Percentiles rank a stretch among this genome's conserved stretches.
Conservation (phyloP, 495 filamentous ascomycete species). For the Aspergillus wentii region DNA sequence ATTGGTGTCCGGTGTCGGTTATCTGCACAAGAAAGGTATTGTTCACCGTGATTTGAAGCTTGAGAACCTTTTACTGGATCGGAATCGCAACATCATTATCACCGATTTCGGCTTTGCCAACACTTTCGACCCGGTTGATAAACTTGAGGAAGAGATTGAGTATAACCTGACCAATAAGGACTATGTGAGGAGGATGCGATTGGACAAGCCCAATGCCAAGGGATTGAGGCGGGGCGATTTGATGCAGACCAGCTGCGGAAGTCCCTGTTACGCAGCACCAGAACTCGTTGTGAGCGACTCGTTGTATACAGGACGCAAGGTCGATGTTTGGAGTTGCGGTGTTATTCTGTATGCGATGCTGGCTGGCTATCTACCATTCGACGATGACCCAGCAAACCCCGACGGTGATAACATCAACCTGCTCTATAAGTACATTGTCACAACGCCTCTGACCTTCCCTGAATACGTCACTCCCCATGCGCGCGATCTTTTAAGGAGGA, state of each 20-base stretch:
- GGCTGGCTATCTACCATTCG: conserved; percentile 96
- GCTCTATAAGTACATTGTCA: conserved; percentile 98
- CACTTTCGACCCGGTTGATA: conserved; percentile 86
- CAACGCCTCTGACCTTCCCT: conserved; percentile 93
- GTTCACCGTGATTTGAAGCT: conserved; percentile 97
- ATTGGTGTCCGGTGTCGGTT: conserved; percentile 92
- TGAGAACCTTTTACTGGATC: conserved; percentile 92
- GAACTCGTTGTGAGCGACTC: conserved; percentile 98
- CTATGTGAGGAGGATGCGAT: conserved; percentile 69
- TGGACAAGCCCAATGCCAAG: conserved; percentile 82
- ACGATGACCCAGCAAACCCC: conserved; percentile 97
- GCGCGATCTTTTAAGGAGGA: conserved; percentile 83
- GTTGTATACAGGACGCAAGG: conserved; percentile 93
- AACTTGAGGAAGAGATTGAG: conserved; percentile 86
- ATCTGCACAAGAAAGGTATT: conserved; percentile 98
- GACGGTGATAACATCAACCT: conserved; percentile 99
- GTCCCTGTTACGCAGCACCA: conserved; percentile 87
- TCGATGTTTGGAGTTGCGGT: conserved; percentile 99
- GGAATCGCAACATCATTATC: conserved; percentile 98
- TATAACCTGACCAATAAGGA: conserved; percentile 79
- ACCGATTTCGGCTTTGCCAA: conserved; percentile 99
- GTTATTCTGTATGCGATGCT: conserved; percentile 99
- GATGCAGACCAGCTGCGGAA: conserved; percentile 56
- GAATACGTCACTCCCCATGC: conserved; percentile 99
- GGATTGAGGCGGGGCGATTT: conserved; percentile 66